Base-by-base conservation (phyloP, 2,329 filamentous ascomycete species). In the Xenoacremonium recifei region DNA sequence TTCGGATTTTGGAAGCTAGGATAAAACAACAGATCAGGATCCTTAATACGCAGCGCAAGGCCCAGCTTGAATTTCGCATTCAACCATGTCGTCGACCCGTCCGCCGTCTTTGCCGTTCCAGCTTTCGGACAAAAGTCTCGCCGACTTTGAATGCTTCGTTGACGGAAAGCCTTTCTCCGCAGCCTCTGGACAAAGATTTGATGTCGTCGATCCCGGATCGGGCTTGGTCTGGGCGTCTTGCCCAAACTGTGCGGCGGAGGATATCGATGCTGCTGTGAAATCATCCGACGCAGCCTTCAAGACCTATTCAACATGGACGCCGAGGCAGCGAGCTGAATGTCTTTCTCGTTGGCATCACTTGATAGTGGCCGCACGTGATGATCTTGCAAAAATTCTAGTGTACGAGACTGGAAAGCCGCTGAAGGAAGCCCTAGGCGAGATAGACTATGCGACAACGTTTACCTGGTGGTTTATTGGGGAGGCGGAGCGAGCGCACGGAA, bases 331-430 rank as follows among this genome's bases (percentile, higher is more conserved):
- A 3, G 63, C 66, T 5, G 53, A 66, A 34, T 57, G 59, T 10
- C 55, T 72, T 5, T 47, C 62, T 3, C 51, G 49, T 10, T 71
- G 68, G 68, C 60, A 68, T 44, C 43, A 52, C 3, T 58, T 68
- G 6, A 67, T 72, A 39, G 40, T 55, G 1, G 58, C 50, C 4
- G 54, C 63, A 4, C 58, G 62, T n/a, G 57, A 64, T 4, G 70
- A 72, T 37, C 40, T 73, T 4, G 68, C 69, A 0, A 61, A 50
- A 23, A 55, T 72, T 4, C 41, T 73, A 1, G 64, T 67, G 3
- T 60, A 66, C 45, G 76, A 82, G 58, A 81, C 77, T 0, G 79
- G 79, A 3, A 82, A 82, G 50, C 76, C 79, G 2, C 61, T 79
- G 0, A 58, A 66, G 11, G 78, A 82, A 52, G 70, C 79, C 0